Conservation (phyloP, 2,329 filamentous ascomycete species). For the Ophiocordyceps camponoti-leonardi region DNA sequence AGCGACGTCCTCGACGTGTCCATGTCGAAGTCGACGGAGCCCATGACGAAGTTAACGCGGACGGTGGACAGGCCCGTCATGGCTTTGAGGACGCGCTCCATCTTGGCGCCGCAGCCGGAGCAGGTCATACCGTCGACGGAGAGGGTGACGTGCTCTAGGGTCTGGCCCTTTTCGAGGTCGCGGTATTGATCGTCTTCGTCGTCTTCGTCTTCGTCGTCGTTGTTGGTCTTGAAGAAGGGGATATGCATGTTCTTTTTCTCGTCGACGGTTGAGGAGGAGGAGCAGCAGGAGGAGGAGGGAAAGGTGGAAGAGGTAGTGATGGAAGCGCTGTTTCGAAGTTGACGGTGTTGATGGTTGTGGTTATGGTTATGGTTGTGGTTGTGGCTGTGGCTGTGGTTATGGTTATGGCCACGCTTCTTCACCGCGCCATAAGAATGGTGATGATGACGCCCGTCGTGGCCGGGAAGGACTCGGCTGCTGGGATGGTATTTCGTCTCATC, state of each 20-base stretch:
- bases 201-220: too few species aligned
- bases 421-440: slow-evolving; percentile 8
- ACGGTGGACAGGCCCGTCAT: slow-evolving; percentile 13
- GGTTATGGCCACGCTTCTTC: slow-evolving; percentile 4
- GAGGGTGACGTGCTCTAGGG: slow-evolving; percentile 10
- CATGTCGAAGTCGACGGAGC: slow-evolving; percentile 15
- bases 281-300: too few species aligned
- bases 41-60: slow-evolving; percentile 20
- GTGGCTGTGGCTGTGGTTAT: slow-evolving; percentile 2
- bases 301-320: too few species aligned
- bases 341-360: neutral
- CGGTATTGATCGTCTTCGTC: neutral
- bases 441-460: slow-evolving; percentile 4
- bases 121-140: slow-evolving; percentile 19
- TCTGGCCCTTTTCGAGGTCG: slow-evolving; percentile 11
- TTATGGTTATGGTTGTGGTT: slow-evolving; percentile 2
- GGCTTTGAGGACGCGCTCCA: slow-evolving; percentile 11
- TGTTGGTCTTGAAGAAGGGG: neutral
- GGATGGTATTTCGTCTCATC: neutral
- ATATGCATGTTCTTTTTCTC: neutral
- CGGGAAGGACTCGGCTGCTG: slow-evolving; percentile 2
- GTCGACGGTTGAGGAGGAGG: too few species aligned
- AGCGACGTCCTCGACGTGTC: slow-evolving; percentile 8
- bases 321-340: neutral
- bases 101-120: slow-evolving; percentile 17